Evolutionary conservation across 768 basidiomycete genomes (phyloP).

Genomic region (Trametes elegans): DNA sequence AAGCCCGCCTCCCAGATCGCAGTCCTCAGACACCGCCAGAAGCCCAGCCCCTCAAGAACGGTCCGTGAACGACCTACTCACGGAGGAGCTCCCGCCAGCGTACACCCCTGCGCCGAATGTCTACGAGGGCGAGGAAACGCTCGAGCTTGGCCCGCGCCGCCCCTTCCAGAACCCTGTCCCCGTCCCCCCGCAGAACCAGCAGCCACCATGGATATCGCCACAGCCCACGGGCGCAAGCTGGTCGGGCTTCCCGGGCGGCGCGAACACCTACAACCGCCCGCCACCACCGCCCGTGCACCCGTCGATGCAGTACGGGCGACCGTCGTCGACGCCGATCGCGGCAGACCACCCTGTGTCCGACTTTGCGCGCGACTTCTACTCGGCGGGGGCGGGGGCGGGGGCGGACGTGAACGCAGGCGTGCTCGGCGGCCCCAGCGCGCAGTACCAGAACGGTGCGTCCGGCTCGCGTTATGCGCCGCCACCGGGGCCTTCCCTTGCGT

Average conservation of each 20-base stretch:
- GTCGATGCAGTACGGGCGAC: background rate
- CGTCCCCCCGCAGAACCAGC: slow-evolving; percentile 10
- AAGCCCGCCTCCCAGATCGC: background rate
- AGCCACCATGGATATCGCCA: slow-evolving; percentile 16
- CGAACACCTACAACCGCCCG: background rate
- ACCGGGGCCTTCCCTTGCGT: too few species aligned
- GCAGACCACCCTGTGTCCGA: slow-evolving; percentile 39
- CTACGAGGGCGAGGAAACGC: slow-evolving; percentile 54
- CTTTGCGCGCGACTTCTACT: slow-evolving; percentile 64
- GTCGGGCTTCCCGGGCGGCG: slow-evolving; percentile 10
- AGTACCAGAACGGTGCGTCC: slow-evolving; percentile 16
- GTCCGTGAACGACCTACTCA: slow-evolving; percentile 25
- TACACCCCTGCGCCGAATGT: slow-evolving; percentile 60
- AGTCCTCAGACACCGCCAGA: background rate
- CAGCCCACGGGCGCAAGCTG: slow-evolving; percentile 12
- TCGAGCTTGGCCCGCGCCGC: slow-evolving; percentile 60
- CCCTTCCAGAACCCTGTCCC: slow-evolving; percentile 53
- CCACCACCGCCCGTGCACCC: slow-evolving; percentile 15
- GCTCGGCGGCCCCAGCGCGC: slow-evolving; percentile 15
- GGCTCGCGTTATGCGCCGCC: slow-evolving; percentile 32
- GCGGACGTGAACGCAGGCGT: slow-evolving; percentile 11
- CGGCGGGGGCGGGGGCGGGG: slow-evolving; percentile 46
- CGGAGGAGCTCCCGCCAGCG: slow-evolving; percentile 66
- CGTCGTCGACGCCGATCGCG: slow-evolving; percentile 20
- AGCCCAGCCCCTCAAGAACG: background rate